These are phyloP conservation scores for Psophocarpus tetragonolobus DNA, from an alignment of 306 rosid genomes.

Conservation along the genomic window DNA sequence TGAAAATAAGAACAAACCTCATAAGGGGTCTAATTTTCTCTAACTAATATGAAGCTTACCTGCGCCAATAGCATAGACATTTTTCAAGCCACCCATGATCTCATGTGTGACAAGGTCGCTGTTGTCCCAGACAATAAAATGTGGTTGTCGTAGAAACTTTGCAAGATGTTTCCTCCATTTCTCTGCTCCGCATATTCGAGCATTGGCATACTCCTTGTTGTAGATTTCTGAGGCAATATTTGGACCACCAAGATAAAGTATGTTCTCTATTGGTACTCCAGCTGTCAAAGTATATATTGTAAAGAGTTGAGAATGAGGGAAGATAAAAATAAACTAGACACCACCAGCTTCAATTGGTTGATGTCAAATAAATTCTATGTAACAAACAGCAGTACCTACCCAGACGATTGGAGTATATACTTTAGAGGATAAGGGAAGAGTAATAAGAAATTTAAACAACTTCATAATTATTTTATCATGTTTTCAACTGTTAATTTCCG, in stretches of 20 bases:
- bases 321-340: neutral
- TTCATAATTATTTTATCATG: neutral
- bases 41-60: slow-evolving; percentile 51
- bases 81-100: slow-evolving; percentile 96
- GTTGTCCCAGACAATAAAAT: slow-evolving; percentile 92
- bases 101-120: slow-evolving; percentile 95
- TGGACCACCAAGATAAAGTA: slow-evolving; percentile 97
- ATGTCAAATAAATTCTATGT: neutral
- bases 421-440: neutral
- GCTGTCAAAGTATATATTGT: slow-evolving; percentile 50
- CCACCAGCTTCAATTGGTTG: neutral
- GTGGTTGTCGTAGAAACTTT: slow-evolving; percentile 81
- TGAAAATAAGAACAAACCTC: too few relatives aligned
- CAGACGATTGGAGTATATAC: neutral
- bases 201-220: slow-evolving; percentile 95
- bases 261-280: slow-evolving; percentile 81
- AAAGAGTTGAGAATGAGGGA: neutral
- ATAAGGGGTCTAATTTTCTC: too few relatives aligned
- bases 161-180: slow-evolving; percentile 95
- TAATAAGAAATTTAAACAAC: neutral
- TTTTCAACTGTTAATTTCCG: neutral
- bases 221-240: slow-evolving; percentile 91
- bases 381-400: neutral
- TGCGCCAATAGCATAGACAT: slow-evolving; percentile 95
- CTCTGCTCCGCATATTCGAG: slow-evolving; percentile 93